Evolutionary conservation across 108 stramenopile species (phyloP), one percentile per base, ranked within the genome.

Genomic region (Fragilaria radians): DNA sequence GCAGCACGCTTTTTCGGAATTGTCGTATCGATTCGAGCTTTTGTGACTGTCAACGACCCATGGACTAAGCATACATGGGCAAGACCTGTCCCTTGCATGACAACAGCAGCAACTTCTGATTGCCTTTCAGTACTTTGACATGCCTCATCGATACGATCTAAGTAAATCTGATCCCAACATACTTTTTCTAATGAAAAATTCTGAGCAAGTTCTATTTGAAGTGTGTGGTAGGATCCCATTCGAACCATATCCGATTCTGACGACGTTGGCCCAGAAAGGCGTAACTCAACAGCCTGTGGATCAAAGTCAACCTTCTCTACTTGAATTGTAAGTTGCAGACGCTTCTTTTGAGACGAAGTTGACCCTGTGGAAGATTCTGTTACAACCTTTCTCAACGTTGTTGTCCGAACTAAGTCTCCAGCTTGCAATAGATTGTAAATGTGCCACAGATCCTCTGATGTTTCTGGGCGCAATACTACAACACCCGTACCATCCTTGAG

Each of bases 391-490:
- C 98, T 89, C 21, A 95, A 73, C 4, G 98, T 99, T 56, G 88
- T 94, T 49, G 91, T 90, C 7, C 89, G 74, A 0, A 99, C 89
- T 23, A 71, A 61, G 55, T 99, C 98, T 9, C 83, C 88, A 7
- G 52, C 65, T 50, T 78, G 73, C 11, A 99, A 76, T 28, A 99
- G 68, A 77, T 99, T 97, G 85, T 95, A 97, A 32, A 87, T 78
- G 62, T 97, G 96, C 95, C 95, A 99, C 51, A 99, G 80, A 70
- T 99, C 98, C 72, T 99, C 98, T 33, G 86, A 60, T n/a, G 90
- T 94, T 49, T 88, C 89, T 28, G 95, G 91, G 45, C 88, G 86
- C 50, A 98, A 74, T 61, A 78, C 55, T 36, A 98, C 70, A 31
- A 52, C 54, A 28, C 95, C 95, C 57, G 78, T 77, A 42, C 91